These are phyloP conservation scores for Myriosclerotinia duriaeana DNA, from an alignment of 2,329 filamentous ascomycete species.

Conservation along the genomic window DNA sequence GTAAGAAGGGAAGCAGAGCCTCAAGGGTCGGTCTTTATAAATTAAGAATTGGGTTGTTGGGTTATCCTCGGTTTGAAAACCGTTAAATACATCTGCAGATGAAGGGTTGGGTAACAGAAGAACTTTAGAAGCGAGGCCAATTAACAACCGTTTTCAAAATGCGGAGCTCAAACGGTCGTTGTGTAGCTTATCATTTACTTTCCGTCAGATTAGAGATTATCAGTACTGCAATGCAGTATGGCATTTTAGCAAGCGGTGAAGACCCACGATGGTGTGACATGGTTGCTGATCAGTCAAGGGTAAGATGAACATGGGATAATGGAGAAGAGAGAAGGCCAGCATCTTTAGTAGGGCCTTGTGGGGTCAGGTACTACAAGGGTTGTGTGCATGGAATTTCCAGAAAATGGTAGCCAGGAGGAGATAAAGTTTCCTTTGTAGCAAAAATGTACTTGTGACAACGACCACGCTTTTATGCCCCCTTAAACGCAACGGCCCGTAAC, in stretches of 20 bases:
- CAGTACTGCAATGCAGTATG: conserved; percentile 22
- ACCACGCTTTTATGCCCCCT: conserved; percentile 21
- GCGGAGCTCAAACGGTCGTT: conserved; percentile 24
- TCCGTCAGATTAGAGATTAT: conserved; percentile 18
- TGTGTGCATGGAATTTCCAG: conserved; percentile 13
- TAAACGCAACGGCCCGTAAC: conserved; percentile 24
- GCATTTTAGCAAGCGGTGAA: conserved; percentile 22
- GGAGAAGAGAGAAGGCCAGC: conserved; percentile 5
- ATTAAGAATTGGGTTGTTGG: conserved; percentile 9
- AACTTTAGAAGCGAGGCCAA: conserved; percentile 13
- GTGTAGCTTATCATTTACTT: conserved; percentile 10
- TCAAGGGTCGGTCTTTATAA: neutral
- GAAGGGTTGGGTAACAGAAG: conserved; percentile 9
- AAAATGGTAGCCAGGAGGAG: conserved; percentile 21
- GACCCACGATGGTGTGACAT: conserved; percentile 22
- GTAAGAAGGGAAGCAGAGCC: neutral
- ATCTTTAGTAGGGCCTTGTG: conserved; percentile 21
- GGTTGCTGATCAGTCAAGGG: conserved; percentile 21
- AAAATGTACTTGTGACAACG: conserved; percentile 9
- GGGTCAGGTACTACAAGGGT: conserved; percentile 11
- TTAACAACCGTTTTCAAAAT: conserved; percentile 20
- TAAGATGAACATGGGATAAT: conserved; percentile 19
- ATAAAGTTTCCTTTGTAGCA: conserved; percentile 14
- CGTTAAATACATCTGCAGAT: conserved; percentile 10
- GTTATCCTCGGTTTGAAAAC: neutral